phyloP scores from a whole-genome alignment of 345 rosid genomes.

The Populus ilicifolia region DNA sequence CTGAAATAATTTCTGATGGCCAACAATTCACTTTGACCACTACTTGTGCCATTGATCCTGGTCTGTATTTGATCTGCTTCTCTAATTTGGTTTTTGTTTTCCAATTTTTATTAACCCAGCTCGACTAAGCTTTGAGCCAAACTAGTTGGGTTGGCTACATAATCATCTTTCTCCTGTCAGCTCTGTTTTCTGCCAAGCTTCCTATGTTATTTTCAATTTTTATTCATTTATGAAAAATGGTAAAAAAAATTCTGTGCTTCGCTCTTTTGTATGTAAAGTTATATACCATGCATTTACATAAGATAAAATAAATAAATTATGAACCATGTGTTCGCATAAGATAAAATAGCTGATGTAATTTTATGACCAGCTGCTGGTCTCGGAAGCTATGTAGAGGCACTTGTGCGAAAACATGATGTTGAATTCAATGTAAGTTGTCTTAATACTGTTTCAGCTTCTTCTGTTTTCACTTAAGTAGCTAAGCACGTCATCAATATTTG shows the following conservation, averaged over 20 bases:
- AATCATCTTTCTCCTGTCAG: background rate
- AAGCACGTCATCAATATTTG: background rate
- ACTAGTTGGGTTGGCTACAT: background rate
- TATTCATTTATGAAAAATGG: background rate
- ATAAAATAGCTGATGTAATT: slow-evolving; percentile 9
- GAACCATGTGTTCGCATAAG: too few species aligned
- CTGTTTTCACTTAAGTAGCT: background rate
- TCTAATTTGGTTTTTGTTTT: slow-evolving; percentile 1
- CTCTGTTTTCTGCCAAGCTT: too few species aligned
- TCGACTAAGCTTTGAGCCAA: background rate
- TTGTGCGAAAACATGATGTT: slow-evolving; percentile 81
- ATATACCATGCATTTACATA: background rate
- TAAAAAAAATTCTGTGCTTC: background rate
- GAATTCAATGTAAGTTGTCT: slow-evolving; percentile 66
- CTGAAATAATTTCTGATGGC: slow-evolving; percentile 54
- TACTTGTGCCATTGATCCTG: slow-evolving; percentile 76
- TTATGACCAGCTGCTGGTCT: slow-evolving; percentile 79
- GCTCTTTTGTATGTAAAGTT: background rate
- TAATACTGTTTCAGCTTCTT: background rate
- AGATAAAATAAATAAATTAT: too few species aligned
- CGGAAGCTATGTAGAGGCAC: slow-evolving; percentile 94
- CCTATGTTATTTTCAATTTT: background rate
- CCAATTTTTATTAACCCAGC: background rate
- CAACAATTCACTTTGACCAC: slow-evolving; percentile 54
- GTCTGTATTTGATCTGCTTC: slow-evolving; percentile 36